Conservation (phyloP, 2,329 filamentous ascomycete species). For the Fusarium chuoi region DNA sequence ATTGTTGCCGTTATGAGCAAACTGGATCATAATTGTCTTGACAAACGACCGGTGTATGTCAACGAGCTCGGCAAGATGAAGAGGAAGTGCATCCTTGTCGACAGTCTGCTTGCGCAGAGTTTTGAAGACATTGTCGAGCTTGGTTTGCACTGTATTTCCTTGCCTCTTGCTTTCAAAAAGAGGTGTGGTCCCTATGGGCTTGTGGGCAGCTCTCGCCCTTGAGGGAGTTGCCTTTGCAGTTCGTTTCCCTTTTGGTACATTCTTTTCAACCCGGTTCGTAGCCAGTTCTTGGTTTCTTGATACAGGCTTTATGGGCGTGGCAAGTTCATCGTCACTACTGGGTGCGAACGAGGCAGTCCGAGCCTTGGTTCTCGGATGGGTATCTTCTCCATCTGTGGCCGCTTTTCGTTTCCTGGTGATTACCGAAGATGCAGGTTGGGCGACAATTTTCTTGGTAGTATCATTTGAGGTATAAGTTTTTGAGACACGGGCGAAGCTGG, state of each 20-base stretch:
- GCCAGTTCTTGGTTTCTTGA: slow-evolving; percentile 43
- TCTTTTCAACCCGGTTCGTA: slow-evolving; percentile 2
- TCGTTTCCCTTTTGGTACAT: slow-evolving; percentile 46
- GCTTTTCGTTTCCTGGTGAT: slow-evolving; percentile 54
- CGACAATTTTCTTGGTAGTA: slow-evolving; percentile 50
- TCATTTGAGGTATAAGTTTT: slow-evolving; percentile 50
- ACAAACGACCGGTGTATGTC: slow-evolving; percentile 74
- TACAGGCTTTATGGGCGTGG: slow-evolving; percentile 41
- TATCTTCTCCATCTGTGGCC: slow-evolving; percentile 40
- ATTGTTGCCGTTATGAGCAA: slow-evolving; percentile 72
- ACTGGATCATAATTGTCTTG: slow-evolving; percentile 74
- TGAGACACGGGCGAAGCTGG: slow-evolving; percentile 59
- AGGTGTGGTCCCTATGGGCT: slow-evolving; percentile 46
- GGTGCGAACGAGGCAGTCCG: slow-evolving; percentile 48
- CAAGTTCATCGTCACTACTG: slow-evolving; percentile 48
- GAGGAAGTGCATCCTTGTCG: slow-evolving; percentile 53
- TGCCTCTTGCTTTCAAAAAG: slow-evolving; percentile 46
- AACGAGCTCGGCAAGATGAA: slow-evolving; percentile 68
- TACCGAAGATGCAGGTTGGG: slow-evolving; percentile 34
- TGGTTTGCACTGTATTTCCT: slow-evolving; percentile 47
- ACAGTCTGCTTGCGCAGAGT: slow-evolving; percentile 43
- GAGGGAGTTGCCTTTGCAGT: slow-evolving; percentile 45
- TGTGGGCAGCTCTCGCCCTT: slow-evolving; percentile 45
- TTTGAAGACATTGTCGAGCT: slow-evolving; percentile 55
- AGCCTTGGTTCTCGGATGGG: slow-evolving; percentile 36